Conservation (phyloP, 2,329 filamentous ascomycete species). For the Fusarium sp. region DNA sequence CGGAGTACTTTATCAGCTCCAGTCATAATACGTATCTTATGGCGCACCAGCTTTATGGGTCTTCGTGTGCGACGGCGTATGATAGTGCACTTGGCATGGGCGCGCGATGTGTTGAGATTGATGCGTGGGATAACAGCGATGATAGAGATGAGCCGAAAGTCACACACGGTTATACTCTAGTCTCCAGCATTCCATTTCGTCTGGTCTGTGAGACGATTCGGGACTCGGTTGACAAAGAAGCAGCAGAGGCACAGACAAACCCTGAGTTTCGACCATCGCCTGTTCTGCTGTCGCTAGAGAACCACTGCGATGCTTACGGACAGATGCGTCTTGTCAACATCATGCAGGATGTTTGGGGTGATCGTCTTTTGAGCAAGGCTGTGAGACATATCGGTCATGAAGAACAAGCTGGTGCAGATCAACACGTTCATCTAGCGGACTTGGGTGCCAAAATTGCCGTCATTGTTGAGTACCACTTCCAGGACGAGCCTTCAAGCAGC, state of each 20-base stretch:
- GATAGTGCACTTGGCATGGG: constrained; percentile 70
- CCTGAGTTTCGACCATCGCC: constrained; percentile 62
- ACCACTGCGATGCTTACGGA: constrained; percentile 70
- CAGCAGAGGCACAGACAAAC: constrained; percentile 50
- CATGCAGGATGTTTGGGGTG: constrained; percentile 71
- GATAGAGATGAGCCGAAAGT: constrained; percentile 73
- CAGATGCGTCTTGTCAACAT: constrained; percentile 72
- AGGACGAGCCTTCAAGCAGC: constrained; percentile 59
- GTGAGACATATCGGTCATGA: constrained; percentile 66
- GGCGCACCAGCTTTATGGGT: constrained; percentile 75
- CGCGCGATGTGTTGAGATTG: constrained; percentile 78
- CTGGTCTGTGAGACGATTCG: constrained; percentile 73
- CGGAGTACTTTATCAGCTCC: constrained; percentile 78
- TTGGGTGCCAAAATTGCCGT: constrained; percentile 72
- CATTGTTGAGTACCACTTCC: constrained; percentile 75
- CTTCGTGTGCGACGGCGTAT: constrained; percentile 71
- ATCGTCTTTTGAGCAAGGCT: constrained; percentile 67
- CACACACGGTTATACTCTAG: constrained; percentile 76
- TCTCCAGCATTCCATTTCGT: constrained; percentile 73
- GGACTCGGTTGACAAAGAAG: constrained; percentile 70
- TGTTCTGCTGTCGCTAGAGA: constrained; percentile 74
- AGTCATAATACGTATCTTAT: constrained; percentile 80
- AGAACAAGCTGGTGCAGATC: constrained; percentile 62
- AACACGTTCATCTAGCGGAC: constrained; percentile 68
- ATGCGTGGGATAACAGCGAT: constrained; percentile 75